Evolutionary conservation across 148 eudicot species (phyloP), one percentile per base, ranked within the genome.

Genomic region (Agrostemma githago): DNA sequence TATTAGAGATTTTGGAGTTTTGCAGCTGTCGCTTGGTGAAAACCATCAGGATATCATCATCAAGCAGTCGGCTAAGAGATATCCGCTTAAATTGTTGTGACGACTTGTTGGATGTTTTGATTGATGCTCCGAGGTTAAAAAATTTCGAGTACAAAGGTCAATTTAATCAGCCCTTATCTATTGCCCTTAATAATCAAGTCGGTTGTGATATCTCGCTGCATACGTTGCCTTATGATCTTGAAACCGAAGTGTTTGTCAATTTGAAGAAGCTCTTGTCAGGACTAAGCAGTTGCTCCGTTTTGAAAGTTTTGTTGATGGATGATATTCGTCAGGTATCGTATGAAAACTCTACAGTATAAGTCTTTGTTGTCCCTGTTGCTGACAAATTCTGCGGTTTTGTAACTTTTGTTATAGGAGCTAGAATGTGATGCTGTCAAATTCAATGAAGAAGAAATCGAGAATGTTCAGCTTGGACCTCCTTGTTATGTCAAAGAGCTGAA

Each of bases 201-300:
- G 21, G 1, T 9, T 62, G 66, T 62, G 37, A 34, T 21, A 62
- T 62, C n/a, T 8, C 40, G 34, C 1, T 62, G 10, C 6, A 46
- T 46, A 64, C 54, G 14, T 21, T n/a, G 60, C 17, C 12, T 62
- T 12, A 7, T 8, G 2, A 10, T 26, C 8, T 43, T 26, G 17
- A 26, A 6, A 46, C 69, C 44, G 54, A 43, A 10, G 51, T 42
- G 9, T 73, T 73, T 53, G 3, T 62, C 15, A 7, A 14, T 17
- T 14, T 62, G 43, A 73, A 62, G 76, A 12, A 44, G 51, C 16
- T 62, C 4, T 46, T 62, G 2, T 6, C 4, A 21, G 42, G 65
- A 62, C 62, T 63, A 73, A 62, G 14, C 41, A 43, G n/a, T 17
- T 73, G 39, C 54, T 7, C 8, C 68, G 17, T 34, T 73, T 43